Base-by-base conservation (phyloP, 1,284 basidiomycete species). In the Fomitiporia mediterranea region DNA sequence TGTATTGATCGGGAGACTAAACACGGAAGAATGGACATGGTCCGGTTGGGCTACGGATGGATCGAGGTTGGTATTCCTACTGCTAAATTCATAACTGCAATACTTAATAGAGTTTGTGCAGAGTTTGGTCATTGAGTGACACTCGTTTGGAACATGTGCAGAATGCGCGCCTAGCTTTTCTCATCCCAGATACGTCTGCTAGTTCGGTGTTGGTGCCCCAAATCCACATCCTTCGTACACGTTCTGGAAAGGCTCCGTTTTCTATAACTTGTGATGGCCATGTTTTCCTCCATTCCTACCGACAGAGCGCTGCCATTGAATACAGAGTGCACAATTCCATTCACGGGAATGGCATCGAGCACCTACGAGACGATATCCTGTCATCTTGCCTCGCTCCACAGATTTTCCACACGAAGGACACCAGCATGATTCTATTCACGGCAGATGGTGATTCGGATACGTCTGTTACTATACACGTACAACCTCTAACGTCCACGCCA, bases 11-110 rank as follows among this genome's bases (percentile, higher is more conserved):
- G 54, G 47, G 6, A 37, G 21, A 39, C 17, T 56, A n/a, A 27
- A 50, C 35, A 21, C 34, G 5, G 21, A 34, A 25, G 21, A 23
- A 28, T 50, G 48, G 46, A 40, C 25, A 3, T 56, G 54, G 54
- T 19, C 23, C 25, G 54, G 54, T 13, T 56, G 54, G 54, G 54
- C 47, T 8, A 28, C 49, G 8, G 54, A 48, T 27, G 54, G 37
- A n/a, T 40, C 39, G 19, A 49, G 27, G 54, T 49, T 38, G 28
- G 32, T 46, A 21, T 8, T 13, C 21, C 23, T 2, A 37, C 17
- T 11, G 17, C 21, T 13, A 15, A 13, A 13, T 25, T 25, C 35
- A 13, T 5, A 4, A 2, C 4, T 32, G 9, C 4, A 23, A 27
- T 13, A 11, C 30, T 32, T 2, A 39, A 4, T 5, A 7, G 34